A percentile compares a stretch with the other conserved stretches of the same genome.
These are phyloP conservation scores for Coemansia sp. DNA, from an alignment of 192 early-diverging fungal species.

Conservation along the genomic window DNA sequence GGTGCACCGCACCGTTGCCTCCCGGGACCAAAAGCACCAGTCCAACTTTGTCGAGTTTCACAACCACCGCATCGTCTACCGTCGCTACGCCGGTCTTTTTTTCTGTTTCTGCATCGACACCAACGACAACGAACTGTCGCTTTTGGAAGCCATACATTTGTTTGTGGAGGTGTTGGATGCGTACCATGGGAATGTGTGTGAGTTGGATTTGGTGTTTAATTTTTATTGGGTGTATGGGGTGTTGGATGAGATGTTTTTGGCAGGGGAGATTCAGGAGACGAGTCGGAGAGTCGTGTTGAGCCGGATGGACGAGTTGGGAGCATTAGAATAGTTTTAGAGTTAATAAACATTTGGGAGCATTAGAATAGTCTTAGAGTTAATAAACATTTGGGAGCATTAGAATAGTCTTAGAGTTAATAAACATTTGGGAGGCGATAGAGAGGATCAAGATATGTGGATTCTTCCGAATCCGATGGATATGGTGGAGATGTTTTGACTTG, in stretches of 20 bases:
- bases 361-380: slow-evolving; percentile 55
- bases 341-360: slow-evolving; percentile 58
- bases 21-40: slow-evolving; percentile 94
- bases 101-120: slow-evolving; percentile 99
- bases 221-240: slow-evolving; percentile 98
- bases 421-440: slow-evolving; percentile 57
- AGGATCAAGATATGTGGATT: slow-evolving; percentile 82
- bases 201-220: slow-evolving; percentile 97
- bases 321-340: slow-evolving; percentile 57
- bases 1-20: slow-evolving; percentile 93
- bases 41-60: slow-evolving; percentile 99
- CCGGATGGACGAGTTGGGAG: slow-evolving; percentile 75
- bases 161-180: slow-evolving; percentile 98
- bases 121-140: slow-evolving; percentile 96
- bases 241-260: slow-evolving; percentile 96
- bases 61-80: slow-evolving; percentile 97
- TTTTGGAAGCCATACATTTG: slow-evolving; percentile 96
- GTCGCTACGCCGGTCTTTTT: slow-evolving; percentile 96
- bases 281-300: slow-evolving; percentile 75
- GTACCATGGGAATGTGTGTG: slow-evolving; percentile 98
- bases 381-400: slow-evolving; percentile 63
- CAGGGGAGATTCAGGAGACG: slow-evolving; percentile 98
- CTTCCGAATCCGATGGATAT: slow-evolving; percentile 76
- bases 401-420: slow-evolving; percentile 43
- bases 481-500: slow-evolving; percentile 85